phyloP scores from a whole-genome alignment of 345 rosid genomes.

The Rhizophora apiculata region DNA sequence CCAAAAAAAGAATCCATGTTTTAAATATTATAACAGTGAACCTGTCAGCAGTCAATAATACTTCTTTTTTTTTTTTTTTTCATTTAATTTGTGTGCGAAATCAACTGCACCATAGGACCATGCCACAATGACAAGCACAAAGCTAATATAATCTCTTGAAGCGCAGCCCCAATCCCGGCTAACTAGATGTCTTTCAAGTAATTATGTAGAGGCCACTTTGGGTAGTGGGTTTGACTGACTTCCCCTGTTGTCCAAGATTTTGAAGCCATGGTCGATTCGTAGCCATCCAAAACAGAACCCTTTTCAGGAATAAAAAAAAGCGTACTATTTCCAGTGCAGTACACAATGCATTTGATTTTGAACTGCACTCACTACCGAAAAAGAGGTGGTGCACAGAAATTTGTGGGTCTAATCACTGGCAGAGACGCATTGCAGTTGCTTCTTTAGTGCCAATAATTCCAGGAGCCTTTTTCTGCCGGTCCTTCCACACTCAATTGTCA shows the following conservation, averaged over 20 bases:
- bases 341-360: neutral
- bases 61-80: neutral
- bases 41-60: too few relatives aligned
- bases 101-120: too few relatives aligned
- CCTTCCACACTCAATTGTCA: neutral
- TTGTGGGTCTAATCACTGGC: constrained; percentile 14
- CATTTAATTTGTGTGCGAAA: too few relatives aligned
- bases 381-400: constrained; percentile 9
- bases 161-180: neutral
- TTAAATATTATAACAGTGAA: too few relatives aligned
- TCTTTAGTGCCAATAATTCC: constrained; percentile 29
- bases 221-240: neutral
- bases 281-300: neutral
- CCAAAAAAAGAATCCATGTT: too few relatives aligned
- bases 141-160: neutral
- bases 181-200: neutral
- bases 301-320: neutral
- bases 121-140: neutral
- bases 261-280: neutral
- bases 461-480: neutral
- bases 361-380: constrained; percentile 2
- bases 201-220: neutral
- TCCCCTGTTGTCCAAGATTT: neutral
- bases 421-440: constrained; percentile 14
- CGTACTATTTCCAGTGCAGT: too few relatives aligned